Conservation (phyloP, 768 basidiomycete genomes). For the Boletus fagicola region DNA sequence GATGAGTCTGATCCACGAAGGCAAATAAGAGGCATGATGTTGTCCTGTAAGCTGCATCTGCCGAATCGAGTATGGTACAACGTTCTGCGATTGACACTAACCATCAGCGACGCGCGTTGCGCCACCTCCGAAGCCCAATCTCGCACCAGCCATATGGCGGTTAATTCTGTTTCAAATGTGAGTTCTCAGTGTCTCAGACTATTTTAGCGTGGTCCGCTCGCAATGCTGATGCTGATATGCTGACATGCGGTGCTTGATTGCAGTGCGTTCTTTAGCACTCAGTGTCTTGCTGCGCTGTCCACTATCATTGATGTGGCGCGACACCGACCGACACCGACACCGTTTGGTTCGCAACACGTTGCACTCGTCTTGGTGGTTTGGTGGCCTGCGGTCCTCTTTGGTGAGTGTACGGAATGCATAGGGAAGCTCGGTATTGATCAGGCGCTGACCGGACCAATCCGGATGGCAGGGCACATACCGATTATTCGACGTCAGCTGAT, state of each 20-base stretch:
- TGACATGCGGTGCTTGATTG: not conserved
- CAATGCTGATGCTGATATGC: slow-evolving; percentile 1
- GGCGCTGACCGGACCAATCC: not conserved
- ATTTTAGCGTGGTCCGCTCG: not conserved
- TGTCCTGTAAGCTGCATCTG: slow-evolving; percentile 11
- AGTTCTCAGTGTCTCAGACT: not conserved
- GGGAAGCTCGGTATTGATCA: not conserved
- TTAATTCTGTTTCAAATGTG: slow-evolving; percentile 58
- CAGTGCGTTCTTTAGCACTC: slow-evolving; percentile 45
- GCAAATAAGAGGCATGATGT: not conserved
- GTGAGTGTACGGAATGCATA: slow-evolving; percentile 30
- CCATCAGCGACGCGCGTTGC: slow-evolving; percentile 1
- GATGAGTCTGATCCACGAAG: not conserved
- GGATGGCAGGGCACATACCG: slow-evolving; percentile 36
- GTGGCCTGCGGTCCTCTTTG: slow-evolving; percentile 57
- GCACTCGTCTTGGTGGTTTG: slow-evolving; percentile 57
- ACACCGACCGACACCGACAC: slow-evolving; percentile 39
- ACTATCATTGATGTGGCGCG: slow-evolving; percentile 50
- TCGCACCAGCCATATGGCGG: slow-evolving; percentile 48
- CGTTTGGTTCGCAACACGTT: slow-evolving; percentile 67
- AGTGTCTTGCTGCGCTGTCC: slow-evolving; percentile 49
- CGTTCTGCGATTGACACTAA: not conserved
- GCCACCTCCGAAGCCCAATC: slow-evolving; percentile 14
- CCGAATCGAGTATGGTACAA: not conserved
- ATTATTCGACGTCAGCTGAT: slow-evolving; percentile 38